Evolutionary conservation across 164 flowering plant species (phyloP).

Genomic region (Paratinospora sagittata): DNA sequence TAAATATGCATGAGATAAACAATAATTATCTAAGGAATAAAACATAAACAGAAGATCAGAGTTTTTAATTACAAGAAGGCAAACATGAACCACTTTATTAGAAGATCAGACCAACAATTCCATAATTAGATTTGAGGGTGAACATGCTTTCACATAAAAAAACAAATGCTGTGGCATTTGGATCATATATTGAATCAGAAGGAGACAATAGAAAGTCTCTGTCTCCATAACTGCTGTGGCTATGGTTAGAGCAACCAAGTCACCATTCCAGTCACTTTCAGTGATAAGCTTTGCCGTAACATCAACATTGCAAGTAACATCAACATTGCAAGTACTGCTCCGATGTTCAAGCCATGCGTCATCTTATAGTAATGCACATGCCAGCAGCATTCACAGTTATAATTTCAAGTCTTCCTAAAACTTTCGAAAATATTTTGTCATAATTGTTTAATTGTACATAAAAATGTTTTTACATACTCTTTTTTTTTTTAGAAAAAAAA

Average conservation of each 20-base stretch:
- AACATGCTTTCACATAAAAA: background rate
- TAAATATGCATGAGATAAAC: too few species aligned
- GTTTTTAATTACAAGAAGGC: background rate
- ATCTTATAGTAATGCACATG: background rate
- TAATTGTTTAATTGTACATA: too few species aligned
- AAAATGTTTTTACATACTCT: too few species aligned
- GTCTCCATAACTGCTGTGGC: background rate
- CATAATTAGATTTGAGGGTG: background rate
- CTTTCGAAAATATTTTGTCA: too few species aligned
- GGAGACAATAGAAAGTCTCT: background rate
- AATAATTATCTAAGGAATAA: too few species aligned
- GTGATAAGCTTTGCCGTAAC: background rate
- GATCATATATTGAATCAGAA: background rate
- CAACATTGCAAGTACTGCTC: too few species aligned
- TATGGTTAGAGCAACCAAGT: background rate
- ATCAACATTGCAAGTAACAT: too few species aligned
- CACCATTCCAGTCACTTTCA: background rate
- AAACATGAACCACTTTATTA: background rate
- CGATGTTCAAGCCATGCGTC: background rate
- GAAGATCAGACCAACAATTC: background rate
- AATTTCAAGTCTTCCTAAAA: too few species aligned
- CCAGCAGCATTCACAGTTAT: background rate
- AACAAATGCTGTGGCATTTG: background rate
- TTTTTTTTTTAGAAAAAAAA: too few species aligned
- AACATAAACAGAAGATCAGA: too few species aligned